A percentile compares a stretch with the other conserved stretches of the same genome.
Evolutionary conservation across 2,329 filamentous ascomycete genomes (phyloP).

Genomic region (Zopfia rhizophila): DNA sequence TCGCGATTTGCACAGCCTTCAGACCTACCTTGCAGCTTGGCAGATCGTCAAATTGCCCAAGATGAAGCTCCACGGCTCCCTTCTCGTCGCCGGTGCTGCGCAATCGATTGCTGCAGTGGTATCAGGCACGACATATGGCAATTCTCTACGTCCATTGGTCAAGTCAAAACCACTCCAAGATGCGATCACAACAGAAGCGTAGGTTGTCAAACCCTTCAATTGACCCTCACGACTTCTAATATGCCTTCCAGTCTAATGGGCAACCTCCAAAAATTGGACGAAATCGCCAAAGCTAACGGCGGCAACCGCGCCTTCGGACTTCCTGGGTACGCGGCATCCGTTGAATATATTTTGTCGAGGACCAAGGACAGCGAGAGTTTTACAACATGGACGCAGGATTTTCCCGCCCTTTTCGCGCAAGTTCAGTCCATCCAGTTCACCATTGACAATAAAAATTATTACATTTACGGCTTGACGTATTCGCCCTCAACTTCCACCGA

Average conservation of each 20-base stretch:
- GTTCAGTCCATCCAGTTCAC: constrained; percentile 55
- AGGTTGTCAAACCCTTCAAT: constrained; percentile 4
- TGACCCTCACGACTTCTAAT: not conserved
- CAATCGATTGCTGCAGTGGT: constrained; percentile 36
- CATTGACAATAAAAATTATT: constrained; percentile 49
- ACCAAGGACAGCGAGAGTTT: constrained; percentile 54
- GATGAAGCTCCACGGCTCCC: constrained; percentile 40
- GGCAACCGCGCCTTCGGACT: constrained; percentile 70
- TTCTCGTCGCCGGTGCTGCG: constrained; percentile 36
- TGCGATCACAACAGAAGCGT: constrained; percentile 53
- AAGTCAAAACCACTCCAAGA: constrained; percentile 54
- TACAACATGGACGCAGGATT: constrained; percentile 61
- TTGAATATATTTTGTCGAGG: constrained; percentile 66
- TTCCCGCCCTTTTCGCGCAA: constrained; percentile 57
- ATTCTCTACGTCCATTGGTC: constrained; percentile 35
- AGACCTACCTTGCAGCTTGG: constrained; percentile 16
- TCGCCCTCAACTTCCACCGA: constrained; percentile 60
- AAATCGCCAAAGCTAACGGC: constrained; percentile 65
- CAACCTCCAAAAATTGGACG: constrained; percentile 65
- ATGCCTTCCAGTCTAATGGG: constrained; percentile 58
- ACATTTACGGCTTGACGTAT: constrained; percentile 58
- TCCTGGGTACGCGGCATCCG: constrained; percentile 67
- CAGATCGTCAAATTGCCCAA: constrained; percentile 12
- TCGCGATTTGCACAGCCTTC: constrained; percentile 5
- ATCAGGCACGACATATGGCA: constrained; percentile 32